Evolutionary conservation across 768 basidiomycete species (phyloP), one percentile per base, ranked within the genome.

Genomic region (Phaeolepiota aurea): DNA sequence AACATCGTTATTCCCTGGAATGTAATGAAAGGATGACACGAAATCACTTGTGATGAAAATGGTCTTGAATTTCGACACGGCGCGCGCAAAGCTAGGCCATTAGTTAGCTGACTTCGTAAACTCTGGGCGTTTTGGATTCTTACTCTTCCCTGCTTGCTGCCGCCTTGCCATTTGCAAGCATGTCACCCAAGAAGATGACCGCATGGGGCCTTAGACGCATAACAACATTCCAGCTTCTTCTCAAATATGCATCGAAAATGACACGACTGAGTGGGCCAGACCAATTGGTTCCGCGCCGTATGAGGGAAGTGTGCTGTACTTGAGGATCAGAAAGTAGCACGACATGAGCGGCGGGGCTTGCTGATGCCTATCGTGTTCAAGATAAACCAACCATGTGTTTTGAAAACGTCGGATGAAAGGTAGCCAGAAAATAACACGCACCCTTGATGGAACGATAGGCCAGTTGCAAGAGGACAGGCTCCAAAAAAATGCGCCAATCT

Each of bases 1-100:
- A 33, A 91, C 70, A 49, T 91, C 88, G 48, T 80, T 82, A 48
- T 91, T 91, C n/a, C 88, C 88, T 4, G 84, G 79, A 31, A 87
- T 65, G 51, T 75, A 78, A 59, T 78, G 72, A 39, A 69, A 65
- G 0, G 64, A 53, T 12, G 65, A 55, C 2, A 61, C 59, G 11
- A 61, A 42, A 14, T 71, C 56, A 1, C 64, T 49, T 13, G 64
- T 54, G 51, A 7, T 28, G 33, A 87, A 87, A 20, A 79, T 77
- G 3, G 64, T 61, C 49, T 76, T 71, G 63, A 89, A 89, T 39
- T 76, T 71, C 22, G 62, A 58, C 14, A 63, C 66, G 42, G 85
- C 86, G 15, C 58, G 52, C 25, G n/a, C n/a, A n/a, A n/a, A n/a
- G n/a, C n/a, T n/a, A n/a, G n/a, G n/a, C n/a, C n/a, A n/a, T n/a